Conservation (phyloP, 768 basidiomycete genomes). For the Chalciporus pseudorubinellus region DNA sequence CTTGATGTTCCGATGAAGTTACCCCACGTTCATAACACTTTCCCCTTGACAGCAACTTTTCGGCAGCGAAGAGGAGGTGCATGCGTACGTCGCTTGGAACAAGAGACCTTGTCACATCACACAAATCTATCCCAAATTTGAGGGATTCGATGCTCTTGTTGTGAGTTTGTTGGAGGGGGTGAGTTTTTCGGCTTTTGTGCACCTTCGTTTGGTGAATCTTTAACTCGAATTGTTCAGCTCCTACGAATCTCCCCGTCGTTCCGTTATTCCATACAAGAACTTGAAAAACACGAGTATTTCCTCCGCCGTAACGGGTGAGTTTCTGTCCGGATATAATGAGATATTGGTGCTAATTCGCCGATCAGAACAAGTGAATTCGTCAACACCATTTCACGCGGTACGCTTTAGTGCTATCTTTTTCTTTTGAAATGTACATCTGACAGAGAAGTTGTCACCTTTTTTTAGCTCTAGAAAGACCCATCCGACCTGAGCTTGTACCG, state of each 20-base stretch:
- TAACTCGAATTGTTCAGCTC: conserved; percentile 17
- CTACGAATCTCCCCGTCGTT: conserved; percentile 7
- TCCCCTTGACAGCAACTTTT: conserved; percentile 32
- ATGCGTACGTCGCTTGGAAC: conserved; percentile 23
- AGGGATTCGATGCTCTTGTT: conserved; percentile 18
- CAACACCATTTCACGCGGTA: conserved; percentile 20
- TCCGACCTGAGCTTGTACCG: conserved; percentile 23
- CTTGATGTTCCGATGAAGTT: not conserved
- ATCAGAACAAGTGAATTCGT: conserved; percentile 25
- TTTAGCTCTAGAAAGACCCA: conserved; percentile 16
- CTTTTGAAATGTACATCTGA: conserved; percentile 11
- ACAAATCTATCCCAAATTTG: conserved; percentile 23
- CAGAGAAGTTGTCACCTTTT: not conserved
- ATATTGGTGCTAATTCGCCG: conserved; percentile 3
- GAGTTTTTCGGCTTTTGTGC: not conserved
- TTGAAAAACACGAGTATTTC: conserved; percentile 28
- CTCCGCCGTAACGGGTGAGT: conserved; percentile 19
- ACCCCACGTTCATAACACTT: not conserved
- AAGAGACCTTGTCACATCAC: conserved; percentile 1
- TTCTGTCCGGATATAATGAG: not conserved
- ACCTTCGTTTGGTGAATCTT: not conserved
- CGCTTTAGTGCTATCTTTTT: not conserved
- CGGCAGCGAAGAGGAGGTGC: conserved; percentile 18
- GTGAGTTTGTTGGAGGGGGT: conserved; percentile 34
- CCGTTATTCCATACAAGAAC: conserved; percentile 19